phyloP scores from a whole-genome alignment of 2,329 filamentous ascomycete genomes.

The Colletotrichum liaoningense region DNA sequence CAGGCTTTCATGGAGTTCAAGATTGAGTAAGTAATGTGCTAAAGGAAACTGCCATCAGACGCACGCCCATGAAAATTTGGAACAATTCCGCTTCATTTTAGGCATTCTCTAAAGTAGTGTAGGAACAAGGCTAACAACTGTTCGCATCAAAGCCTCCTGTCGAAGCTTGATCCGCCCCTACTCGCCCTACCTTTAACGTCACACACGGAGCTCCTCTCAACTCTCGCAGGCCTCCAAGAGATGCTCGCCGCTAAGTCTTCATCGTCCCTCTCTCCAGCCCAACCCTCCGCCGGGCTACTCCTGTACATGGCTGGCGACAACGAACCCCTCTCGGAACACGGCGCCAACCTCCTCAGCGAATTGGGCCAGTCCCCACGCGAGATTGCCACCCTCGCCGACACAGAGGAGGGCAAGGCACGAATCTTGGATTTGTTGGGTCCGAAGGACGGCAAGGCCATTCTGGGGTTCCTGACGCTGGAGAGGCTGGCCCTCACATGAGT shows the following conservation, averaged over 20 bases:
- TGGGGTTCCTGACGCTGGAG: slow-evolving; percentile 44
- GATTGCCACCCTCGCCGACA: slow-evolving; percentile 40
- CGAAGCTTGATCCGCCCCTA: slow-evolving; percentile 49
- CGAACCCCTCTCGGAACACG: slow-evolving; percentile 38
- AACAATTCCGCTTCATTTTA: not conserved
- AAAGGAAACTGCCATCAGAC: not conserved
- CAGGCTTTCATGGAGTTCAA: slow-evolving; percentile 56
- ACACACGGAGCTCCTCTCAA: slow-evolving; percentile 47
- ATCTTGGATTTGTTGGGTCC: slow-evolving; percentile 45
- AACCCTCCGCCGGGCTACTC: not conserved
- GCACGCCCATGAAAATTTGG: not conserved
- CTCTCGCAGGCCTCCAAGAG: slow-evolving; percentile 51
- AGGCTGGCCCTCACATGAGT: not conserved
- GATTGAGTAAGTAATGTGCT: slow-evolving; percentile 48
- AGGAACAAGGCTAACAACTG: not conserved
- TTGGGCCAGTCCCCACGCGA: slow-evolving; percentile 41
- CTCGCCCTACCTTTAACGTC: slow-evolving; percentile 52
- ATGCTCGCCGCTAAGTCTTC: slow-evolving; percentile 37
- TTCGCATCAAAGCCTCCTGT: slow-evolving; percentile 44
- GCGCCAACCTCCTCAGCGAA: slow-evolving; percentile 44
- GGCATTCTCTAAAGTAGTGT: too few relatives aligned
- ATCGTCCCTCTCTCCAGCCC: not conserved
- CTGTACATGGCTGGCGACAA: slow-evolving; percentile 38
- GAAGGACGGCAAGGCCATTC: slow-evolving; percentile 42
- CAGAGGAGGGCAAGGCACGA: slow-evolving; percentile 31